Base-by-base conservation (phyloP, 2,329 filamentous ascomycete genomes). In the Xylariomycetidae sp. region DNA sequence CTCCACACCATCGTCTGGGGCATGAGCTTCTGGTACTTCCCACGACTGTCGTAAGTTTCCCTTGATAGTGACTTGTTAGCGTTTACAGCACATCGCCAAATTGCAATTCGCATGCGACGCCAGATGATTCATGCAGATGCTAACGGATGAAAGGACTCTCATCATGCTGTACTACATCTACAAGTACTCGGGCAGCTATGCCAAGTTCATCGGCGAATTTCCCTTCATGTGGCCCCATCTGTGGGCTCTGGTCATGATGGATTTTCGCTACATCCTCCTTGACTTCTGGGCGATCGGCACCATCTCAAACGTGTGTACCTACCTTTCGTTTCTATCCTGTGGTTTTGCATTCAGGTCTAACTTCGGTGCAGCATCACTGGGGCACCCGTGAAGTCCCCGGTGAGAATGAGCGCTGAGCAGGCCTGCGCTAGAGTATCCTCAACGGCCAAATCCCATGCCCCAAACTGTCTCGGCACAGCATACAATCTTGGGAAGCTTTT, bases 81-180 rank as follows among this genome's bases (percentile, higher is more conserved):
- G n/a, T 26, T 19, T 19, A n/a, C n/a, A n/a, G n/a, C 29, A n/a
- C 29, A 13, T 22, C 10, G 6, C n/a, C n/a, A n/a, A n/a, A n/a
- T 32, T n/a, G 10, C 10, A 32, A 19, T 7, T 9, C 29, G 29
- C 29, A 12, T 12, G 10, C 8, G 10, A 30, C 7, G 9, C 14
- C 22, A 20, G 13, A 20, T 5, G 10, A 6, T 14, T 10, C 9
- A 23, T 5, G 24, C 14, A 13, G 9, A 4, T 10, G 15, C n/a
- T n/a, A n/a, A n/a, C n/a, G n/a, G n/a, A n/a, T n/a, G n/a, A n/a
- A n/a, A 35, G 32, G 19, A 69, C 70, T 23, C 8, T 35, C 10
- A 10, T 38, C 5, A 65, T 68, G 34, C 70, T 67, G 51, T 72
- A 72, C 43, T 72, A 64, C 19, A 72, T 60, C 2, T 47, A 37